Evolutionary conservation across 257 asterid genomes (phyloP).

Genomic region (Rehmannia glutinosa): DNA sequence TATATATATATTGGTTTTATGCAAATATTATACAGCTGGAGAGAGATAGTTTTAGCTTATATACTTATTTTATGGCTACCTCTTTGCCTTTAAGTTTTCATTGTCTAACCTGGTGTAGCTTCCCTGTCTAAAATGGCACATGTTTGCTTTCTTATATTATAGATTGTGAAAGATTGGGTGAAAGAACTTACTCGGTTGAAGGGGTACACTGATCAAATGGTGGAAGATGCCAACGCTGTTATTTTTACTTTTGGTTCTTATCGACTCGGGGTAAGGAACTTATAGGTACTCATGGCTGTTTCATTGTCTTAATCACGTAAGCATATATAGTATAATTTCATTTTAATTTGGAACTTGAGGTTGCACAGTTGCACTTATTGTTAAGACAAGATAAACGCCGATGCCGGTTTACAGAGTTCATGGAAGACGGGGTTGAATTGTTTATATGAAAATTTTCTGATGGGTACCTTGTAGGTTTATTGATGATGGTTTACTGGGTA

Average conservation of each 20-base stretch:
- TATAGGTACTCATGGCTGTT: not conserved
- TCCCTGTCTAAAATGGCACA: not conserved
- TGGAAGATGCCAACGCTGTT: conserved; percentile 88
- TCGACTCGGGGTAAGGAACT: conserved; percentile 76
- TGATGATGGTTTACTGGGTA: too few relatives aligned
- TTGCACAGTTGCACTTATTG: too few relatives aligned
- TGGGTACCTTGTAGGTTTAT: too few relatives aligned
- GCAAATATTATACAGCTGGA: not conserved
- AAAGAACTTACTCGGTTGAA: conserved; percentile 55
- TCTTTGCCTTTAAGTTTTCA: too few relatives aligned
- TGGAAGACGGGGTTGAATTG: not conserved
- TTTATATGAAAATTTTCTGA: too few relatives aligned
- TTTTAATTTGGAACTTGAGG: not conserved
- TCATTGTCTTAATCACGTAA: not conserved
- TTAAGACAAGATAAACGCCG: not conserved
- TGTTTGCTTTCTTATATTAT: not conserved
- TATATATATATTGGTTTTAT: not conserved
- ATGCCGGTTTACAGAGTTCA: not conserved
- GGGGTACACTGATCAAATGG: conserved; percentile 73
- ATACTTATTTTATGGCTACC: too few relatives aligned
- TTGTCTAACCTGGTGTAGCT: too few relatives aligned
- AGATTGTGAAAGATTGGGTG: conserved; percentile 70
- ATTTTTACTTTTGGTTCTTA: conserved; percentile 94
- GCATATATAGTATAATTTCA: too few relatives aligned
- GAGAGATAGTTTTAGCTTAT: not conserved